These are phyloP conservation scores for Aspergillus campestris DNA, from an alignment of 495 filamentous ascomycete species.

Conservation along the genomic window DNA sequence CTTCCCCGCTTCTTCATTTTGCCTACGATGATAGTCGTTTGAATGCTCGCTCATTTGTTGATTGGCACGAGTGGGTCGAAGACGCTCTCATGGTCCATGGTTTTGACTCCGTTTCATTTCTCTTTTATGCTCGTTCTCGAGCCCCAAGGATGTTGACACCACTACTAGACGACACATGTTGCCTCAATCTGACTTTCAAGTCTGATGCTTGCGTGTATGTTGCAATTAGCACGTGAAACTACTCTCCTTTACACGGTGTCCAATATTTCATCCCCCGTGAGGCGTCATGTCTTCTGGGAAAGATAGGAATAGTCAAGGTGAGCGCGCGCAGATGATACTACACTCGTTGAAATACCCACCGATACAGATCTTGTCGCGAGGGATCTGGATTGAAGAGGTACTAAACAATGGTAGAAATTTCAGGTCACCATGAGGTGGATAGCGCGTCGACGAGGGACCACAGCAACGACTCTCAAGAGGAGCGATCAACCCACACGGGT, in stretches of 20 bases:
- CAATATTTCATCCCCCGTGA: constrained; percentile 14
- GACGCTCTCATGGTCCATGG: background rate
- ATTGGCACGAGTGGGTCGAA: too few species aligned
- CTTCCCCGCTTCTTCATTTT: constrained; percentile 5
- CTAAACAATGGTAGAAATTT: constrained; percentile 4
- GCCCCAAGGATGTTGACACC: too few species aligned
- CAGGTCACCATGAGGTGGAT: constrained; percentile 12
- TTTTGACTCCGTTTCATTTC: too few species aligned
- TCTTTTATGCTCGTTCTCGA: too few species aligned
- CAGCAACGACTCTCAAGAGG: constrained; percentile 10
- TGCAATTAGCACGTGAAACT: background rate
- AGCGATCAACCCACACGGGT: constrained; percentile 7
- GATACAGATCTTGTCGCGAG: too few species aligned
- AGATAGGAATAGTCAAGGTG: constrained; percentile 18
- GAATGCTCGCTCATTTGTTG: too few species aligned
- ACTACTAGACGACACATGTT: too few species aligned
- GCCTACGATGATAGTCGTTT: too few species aligned
- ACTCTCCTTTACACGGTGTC: constrained; percentile 4
- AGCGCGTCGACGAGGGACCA: constrained; percentile 4
- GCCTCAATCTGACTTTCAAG: too few species aligned
- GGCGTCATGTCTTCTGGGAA: constrained; percentile 28
- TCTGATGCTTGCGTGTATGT: too few species aligned
- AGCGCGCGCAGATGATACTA: too few species aligned
- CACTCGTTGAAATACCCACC: too few species aligned
- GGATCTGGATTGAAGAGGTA: background rate